Evolutionary conservation across 1,139 yeast species (phyloP).

Genomic region (Kluyveromyces marxianus): DNA sequence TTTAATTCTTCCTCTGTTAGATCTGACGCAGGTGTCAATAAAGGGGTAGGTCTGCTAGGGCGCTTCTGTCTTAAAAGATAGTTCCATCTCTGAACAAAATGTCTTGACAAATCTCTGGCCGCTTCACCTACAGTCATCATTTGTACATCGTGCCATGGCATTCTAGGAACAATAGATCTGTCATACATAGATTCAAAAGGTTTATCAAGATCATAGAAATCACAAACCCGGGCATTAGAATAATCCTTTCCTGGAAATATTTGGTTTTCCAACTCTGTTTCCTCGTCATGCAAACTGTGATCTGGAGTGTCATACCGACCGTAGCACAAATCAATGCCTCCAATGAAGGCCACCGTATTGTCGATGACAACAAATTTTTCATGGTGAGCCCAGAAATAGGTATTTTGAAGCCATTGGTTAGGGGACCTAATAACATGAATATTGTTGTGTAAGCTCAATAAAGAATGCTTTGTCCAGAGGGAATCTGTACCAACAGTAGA

Average conservation of each 20-base stretch:
- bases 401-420: conserved; percentile 85
- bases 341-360: conserved; percentile 81
- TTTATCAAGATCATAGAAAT: conserved; percentile 68
- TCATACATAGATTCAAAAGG: conserved; percentile 94
- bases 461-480: conserved; percentile 85
- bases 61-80: conserved; percentile 84
- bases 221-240: conserved; percentile 89
- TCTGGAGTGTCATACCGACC: conserved; percentile 97
- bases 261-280: conserved; percentile 47
- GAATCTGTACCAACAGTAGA: conserved; percentile 92
- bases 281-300: conserved; percentile 81
- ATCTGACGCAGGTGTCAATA: conserved; percentile 88
- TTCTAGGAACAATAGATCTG: conserved; percentile 70
- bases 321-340: conserved; percentile 92
- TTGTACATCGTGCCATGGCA: conserved; percentile 99
- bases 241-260: conserved; percentile 96
- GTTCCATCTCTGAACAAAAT: conserved; percentile 97
- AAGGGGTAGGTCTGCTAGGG: conserved; percentile 89
- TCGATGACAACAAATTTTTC: conserved; percentile 87
- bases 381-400: conserved; percentile 98
- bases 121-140: conserved; percentile 95
- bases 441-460: conserved; percentile 77
- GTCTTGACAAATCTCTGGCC: conserved; percentile 87
- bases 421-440: conserved; percentile 92
- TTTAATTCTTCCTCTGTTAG: conserved; percentile 64